A percentile compares a stretch with the other conserved stretches of the same genome.
Conservation (phyloP, 306 rosid genomes). For the Acmispon strigosus region DNA sequence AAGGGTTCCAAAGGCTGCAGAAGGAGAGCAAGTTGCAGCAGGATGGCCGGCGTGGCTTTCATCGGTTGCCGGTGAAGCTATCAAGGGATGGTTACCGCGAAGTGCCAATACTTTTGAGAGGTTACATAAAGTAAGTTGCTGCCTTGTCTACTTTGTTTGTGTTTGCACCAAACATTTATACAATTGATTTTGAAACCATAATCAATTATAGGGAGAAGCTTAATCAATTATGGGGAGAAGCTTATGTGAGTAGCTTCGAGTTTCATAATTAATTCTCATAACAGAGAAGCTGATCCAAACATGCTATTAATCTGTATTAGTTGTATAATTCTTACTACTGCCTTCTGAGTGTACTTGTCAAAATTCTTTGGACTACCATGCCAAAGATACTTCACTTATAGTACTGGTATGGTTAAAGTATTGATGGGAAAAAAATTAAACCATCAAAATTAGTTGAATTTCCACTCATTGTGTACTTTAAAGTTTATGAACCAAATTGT, state of each 20-base stretch:
- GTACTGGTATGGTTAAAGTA: not conserved
- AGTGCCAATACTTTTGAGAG: slow-evolving; percentile 82
- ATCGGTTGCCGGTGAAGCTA: slow-evolving; percentile 80
- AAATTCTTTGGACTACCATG: not conserved
- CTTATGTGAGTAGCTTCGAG: too few species aligned
- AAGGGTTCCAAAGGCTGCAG: slow-evolving; percentile 60
- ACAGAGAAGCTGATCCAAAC: too few species aligned
- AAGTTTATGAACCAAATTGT: not conserved
- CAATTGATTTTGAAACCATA: too few species aligned
- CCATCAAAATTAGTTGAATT: not conserved
- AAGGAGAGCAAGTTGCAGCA: slow-evolving; percentile 82
- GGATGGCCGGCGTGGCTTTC: slow-evolving; percentile 99
- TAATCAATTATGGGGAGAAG: too few species aligned
- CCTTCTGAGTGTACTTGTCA: not conserved
- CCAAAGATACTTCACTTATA: not conserved
- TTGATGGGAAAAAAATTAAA: too few species aligned
- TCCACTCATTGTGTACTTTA: not conserved
- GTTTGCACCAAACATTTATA: not conserved
- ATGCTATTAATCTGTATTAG: too few species aligned
- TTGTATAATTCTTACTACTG: too few species aligned
- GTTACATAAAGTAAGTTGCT: slow-evolving; percentile 62
- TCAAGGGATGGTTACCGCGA: slow-evolving; percentile 86
- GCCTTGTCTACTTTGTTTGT: slow-evolving; percentile 8
- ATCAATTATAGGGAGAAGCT: too few species aligned
- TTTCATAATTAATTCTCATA: too few species aligned